These are phyloP conservation scores for Jacaranda mimosifolia DNA, from an alignment of 257 asterid genomes.

Conservation along the genomic window DNA sequence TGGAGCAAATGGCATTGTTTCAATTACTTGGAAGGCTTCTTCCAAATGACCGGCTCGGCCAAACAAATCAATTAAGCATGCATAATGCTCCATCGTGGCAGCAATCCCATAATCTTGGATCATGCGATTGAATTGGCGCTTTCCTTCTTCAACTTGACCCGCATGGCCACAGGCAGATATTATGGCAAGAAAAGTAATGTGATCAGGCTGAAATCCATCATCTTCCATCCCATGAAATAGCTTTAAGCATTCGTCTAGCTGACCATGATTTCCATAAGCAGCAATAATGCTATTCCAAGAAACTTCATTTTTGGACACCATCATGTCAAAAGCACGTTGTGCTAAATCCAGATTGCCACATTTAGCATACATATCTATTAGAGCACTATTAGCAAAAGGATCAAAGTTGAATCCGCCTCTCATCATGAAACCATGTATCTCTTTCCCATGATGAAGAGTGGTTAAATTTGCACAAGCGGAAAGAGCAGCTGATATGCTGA, in stretches of 20 bases:
- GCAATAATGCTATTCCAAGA: constrained; percentile 96
- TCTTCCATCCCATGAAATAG: constrained; percentile 63
- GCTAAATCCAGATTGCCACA: constrained; percentile 77
- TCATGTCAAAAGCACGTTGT: constrained; percentile 60
- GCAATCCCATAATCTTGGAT: constrained; percentile 53
- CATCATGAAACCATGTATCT: constrained; percentile 74
- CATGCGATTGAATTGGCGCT: constrained; percentile 64
- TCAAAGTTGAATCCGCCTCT: constrained; percentile 58
- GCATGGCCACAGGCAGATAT: constrained; percentile 86
- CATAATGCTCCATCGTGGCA: constrained; percentile 79
- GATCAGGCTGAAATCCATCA: constrained; percentile 71
- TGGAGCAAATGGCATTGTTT: constrained; percentile 73
- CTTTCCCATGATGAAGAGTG: constrained; percentile 72
- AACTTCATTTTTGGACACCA: constrained; percentile 73
- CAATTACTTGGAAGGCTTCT: constrained; percentile 62
- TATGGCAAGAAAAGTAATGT: constrained; percentile 78
- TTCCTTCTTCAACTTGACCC: constrained; percentile 80
- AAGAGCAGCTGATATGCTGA: constrained; percentile 82
- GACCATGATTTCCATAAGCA: constrained; percentile 90
- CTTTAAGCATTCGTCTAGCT: constrained; percentile 48
- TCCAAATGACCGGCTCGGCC: constrained; percentile 76
- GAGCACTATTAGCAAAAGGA: constrained; percentile 67
- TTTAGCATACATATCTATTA: constrained; percentile 86
- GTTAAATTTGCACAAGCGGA: constrained; percentile 79
- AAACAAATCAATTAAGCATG: constrained; percentile 81